Evolutionary conservation across 2,329 filamentous ascomycete species (phyloP), one percentile per base, ranked within the genome.

Genomic region (Xylariaceae sp.): DNA sequence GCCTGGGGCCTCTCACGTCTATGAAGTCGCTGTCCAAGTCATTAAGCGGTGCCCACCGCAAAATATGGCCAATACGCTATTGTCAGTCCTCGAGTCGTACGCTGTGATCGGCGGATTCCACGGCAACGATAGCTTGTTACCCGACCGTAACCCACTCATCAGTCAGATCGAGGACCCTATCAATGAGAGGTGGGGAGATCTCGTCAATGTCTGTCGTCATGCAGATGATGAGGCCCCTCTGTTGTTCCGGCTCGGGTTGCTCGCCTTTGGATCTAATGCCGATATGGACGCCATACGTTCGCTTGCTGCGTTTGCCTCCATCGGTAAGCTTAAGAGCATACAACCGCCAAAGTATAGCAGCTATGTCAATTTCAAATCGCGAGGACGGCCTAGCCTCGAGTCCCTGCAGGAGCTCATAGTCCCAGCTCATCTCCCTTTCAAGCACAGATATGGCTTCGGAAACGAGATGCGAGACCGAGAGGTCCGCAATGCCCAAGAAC

Each of bases 41-140:
- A 10, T 54, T 5, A 57, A 50, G 1, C 17, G 34, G 3, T 57
- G 56, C 36, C 18, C 42, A 4, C 42, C 38, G 10, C 40, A 62
- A 3, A 2, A 51, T 5, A 55, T 60, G 52, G 6, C 22, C 0
- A 44, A 1, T 14, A 56, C 28, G 1, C 14, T 64, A 2, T 31
- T n/a, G n/a, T n/a, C 38, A 1, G 42, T 58, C 43, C 54, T 65
- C 10, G 58, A 62, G 19, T 56, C 54, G 1, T 72, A 64, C 59
- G 65, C 59, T 51, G 51, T 52, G 42, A 71, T 51, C 14, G 52
- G 43, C 66, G 73, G 73, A 31, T 66, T 57, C 33, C 45, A 19
- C 34, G 50, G 12, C 45, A 63, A 42, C 1, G 2, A 16, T 17
- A 44, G 2, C 28, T 48, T 38, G 28, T 18, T 16, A 4, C 11